Evolutionary conservation across 1,284 basidiomycete species (phyloP), one percentile per base, ranked within the genome.

Genomic region (Microbotryomycetes sp.): DNA sequence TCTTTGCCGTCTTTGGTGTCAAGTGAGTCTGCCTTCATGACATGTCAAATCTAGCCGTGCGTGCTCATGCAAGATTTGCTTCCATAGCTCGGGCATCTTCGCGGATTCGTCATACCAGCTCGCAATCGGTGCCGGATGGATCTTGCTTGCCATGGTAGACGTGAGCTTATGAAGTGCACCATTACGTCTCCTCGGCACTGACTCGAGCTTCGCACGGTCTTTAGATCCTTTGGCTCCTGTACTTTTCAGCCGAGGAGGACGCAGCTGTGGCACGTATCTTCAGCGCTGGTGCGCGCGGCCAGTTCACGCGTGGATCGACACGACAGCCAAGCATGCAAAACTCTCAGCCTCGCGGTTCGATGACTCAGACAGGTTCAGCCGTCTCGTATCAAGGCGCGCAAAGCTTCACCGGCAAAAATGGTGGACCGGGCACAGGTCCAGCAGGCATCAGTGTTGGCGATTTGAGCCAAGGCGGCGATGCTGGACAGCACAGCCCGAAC

Each of bases 231-330:
- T 97, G 93, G 93, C 83, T 96, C 23, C 82, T 97, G 65, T 97
- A 90, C 80, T 91, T 98, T 75, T 94, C 93, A 4, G 88, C 91
- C 1, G 93, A 97, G 73, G 92, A 97, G 71, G 91, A 92, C 73
- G 89, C 91, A 1, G 83, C 89, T 67, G 76, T 84, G 53, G 82
- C 90, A 58, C 81, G 89, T 74, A 71, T 94, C 62, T 88, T 97
- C 81, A 91, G 91, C 76, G 82, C 84, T 68, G 90, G 91, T 58
- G 90, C 88, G 26, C 89, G 89, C 55, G 89, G 89, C 35, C 84
- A 91, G 54, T 27, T 64, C 59, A 26, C 68, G 45, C 50, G 57
- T n/a, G 56, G 59, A 5, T 58, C 57, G 27, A 29, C 52, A 21
- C 23, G 53, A 26, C 41, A 56, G 52, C 47, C 47, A 35, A 46